Conservation (phyloP, 306 rosid genomes). For the Pachyrhizus erosus region DNA sequence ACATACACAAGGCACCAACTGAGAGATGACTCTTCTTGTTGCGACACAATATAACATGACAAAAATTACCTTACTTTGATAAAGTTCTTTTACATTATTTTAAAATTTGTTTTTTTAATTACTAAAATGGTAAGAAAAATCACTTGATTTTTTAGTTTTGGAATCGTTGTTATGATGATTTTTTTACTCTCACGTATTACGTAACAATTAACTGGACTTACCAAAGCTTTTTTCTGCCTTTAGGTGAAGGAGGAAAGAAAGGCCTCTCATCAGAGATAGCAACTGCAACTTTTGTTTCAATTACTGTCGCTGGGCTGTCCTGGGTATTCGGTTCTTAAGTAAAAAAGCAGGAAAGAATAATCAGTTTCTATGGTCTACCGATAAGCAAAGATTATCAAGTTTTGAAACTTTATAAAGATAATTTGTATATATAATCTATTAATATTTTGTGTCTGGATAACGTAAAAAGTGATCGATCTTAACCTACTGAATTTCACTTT, state of each 20-base stretch:
- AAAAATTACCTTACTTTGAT: too few relatives aligned
- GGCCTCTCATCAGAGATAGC: background rate
- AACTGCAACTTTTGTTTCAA: slow-evolving; percentile 36
- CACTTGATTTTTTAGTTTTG: background rate
- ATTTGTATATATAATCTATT: too few relatives aligned
- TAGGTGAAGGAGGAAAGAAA: slow-evolving; percentile 18
- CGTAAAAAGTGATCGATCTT: too few relatives aligned
- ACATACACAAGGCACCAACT: too few relatives aligned
- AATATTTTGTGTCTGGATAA: too few relatives aligned
- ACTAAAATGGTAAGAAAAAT: too few relatives aligned
- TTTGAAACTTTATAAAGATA: background rate
- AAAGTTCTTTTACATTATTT: too few relatives aligned
- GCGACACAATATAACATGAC: too few relatives aligned
- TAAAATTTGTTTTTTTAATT: too few relatives aligned
- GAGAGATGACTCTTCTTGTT: too few relatives aligned
- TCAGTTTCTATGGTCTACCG: background rate
- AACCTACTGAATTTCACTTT: too few relatives aligned
- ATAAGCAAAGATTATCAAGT: background rate
- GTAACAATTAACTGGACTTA: background rate
- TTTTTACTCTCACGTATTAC: background rate
- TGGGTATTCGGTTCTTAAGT: slow-evolving; percentile 32
- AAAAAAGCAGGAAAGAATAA: slow-evolving; percentile 18
- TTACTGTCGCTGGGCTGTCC: background rate
- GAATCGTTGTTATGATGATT: background rate
- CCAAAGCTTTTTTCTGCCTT: background rate